Conservation (phyloP, 2,329 filamentous ascomycete species). For the Stromatinia cepivora region DNA sequence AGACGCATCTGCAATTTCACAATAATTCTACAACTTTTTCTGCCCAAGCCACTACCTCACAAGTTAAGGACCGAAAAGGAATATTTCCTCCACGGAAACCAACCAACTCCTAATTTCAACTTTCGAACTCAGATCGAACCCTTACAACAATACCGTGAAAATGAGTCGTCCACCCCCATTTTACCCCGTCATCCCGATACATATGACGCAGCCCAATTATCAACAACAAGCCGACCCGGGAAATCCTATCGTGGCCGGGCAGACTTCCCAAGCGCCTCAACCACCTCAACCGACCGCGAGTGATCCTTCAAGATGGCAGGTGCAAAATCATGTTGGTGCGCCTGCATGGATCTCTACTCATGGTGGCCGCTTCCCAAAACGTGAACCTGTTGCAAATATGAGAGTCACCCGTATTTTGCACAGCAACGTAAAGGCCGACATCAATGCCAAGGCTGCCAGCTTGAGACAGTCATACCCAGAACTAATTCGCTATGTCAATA, state of each 20-base stretch:
- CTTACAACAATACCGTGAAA: neutral
- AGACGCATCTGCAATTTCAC: neutral
- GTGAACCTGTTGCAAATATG: constrained; percentile 21
- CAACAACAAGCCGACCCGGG: neutral
- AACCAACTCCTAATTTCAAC: neutral
- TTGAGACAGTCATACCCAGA: constrained; percentile 20
- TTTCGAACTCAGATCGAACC: neutral
- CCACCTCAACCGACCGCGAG: neutral
- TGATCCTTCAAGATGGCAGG: constrained; percentile 10
- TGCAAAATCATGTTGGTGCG: constrained; percentile 9
- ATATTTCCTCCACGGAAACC: neutral
- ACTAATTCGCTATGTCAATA: constrained; percentile 22
- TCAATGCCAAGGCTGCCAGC: constrained; percentile 23
- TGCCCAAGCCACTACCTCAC: neutral
- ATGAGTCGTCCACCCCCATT: constrained; percentile 4
- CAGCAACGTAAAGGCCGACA: constrained; percentile 24
- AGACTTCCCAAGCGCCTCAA: neutral
- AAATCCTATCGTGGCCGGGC: neutral
- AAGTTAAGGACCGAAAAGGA: neutral
- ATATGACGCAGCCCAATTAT: neutral
- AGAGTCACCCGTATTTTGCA: constrained; percentile 24
- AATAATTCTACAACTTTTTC: neutral
- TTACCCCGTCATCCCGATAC: neutral
- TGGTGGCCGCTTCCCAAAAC: constrained; percentile 23
- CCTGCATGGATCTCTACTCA: constrained; percentile 33